These are phyloP conservation scores for Entomortierella beljakovae DNA, from an alignment of 192 early-diverging fungal species.

Conservation along the genomic window DNA sequence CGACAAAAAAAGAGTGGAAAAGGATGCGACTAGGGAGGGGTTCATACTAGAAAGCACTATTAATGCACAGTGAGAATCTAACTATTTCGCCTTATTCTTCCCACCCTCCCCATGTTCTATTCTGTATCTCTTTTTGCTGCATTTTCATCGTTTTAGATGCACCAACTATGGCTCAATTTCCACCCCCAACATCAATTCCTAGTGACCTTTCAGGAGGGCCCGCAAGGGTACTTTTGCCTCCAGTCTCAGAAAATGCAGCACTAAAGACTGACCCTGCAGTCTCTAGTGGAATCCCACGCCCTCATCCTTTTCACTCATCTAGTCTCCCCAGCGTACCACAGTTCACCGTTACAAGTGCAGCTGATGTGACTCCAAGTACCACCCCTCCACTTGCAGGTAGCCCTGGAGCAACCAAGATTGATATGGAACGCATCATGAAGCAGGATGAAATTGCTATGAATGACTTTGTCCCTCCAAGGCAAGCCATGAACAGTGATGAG, in stretches of 20 bases:
- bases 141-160: conserved; percentile 1
- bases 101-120: neutral
- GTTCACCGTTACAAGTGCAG: neutral
- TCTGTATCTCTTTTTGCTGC: neutral
- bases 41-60: too few relatives aligned
- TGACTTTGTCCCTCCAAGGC: conserved; percentile 50
- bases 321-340: neutral
- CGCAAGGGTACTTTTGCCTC: conserved; percentile 10
- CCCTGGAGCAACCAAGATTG: conserved; percentile 29
- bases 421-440: conserved; percentile 51
- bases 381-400: conserved; percentile 8
- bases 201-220: neutral
- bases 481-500: conserved; percentile 54
- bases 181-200: conserved; percentile 1
- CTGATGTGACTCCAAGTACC: neutral
- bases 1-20: too few relatives aligned
- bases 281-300: conserved; percentile 18
- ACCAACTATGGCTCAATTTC: neutral
- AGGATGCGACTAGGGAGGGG: too few relatives aligned
- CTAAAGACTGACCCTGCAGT: conserved; percentile 13
- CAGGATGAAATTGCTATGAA: conserved; percentile 52
- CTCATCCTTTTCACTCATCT: neutral
- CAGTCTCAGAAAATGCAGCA: conserved; percentile 30
- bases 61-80: too few relatives aligned
- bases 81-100: neutral